Base-by-base conservation (phyloP, 2,329 filamentous ascomycete species). In the Aureobasidium melanogenum region DNA sequence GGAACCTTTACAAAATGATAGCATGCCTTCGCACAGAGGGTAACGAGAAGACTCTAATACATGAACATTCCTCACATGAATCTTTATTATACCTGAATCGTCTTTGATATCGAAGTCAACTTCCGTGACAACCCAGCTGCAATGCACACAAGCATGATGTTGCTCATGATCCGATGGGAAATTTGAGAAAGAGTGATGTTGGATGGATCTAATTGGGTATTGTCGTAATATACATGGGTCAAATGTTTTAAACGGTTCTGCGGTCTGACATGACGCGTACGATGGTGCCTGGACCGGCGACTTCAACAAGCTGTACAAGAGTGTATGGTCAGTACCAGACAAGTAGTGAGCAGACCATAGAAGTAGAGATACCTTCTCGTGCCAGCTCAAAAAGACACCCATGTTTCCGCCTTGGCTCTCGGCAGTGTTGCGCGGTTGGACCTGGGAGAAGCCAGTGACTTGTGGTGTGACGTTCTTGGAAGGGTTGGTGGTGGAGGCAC, bases 301-400 rank as follows among this genome's bases (percentile, higher is more conserved):
- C 86, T 70, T 99, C 94, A 5, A 97, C 91, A 64, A 97, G 84
- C 83, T 80, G 46, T 19, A 41, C 22, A 6, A 34, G 19, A 34
- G 26, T 10, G 30, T 15, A 30, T 22, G 19, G 63, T 68, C 60
- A 69, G 64, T 52, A 57, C 60, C 17, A 2, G 41, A 30, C n/a
- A 9, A 2, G 19, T 46, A 30, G 38, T 34, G 12, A 15, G 15
- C 24, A 47, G 39, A 3, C 15, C 2, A 38, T 19, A 12, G 12
- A 6, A 17, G 26, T 41, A 7, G 57, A 63, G 66, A 57, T 72
- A 80, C 78, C 78, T 97, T 99, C 80, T 99, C 94, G 73, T 99
- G 94, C 94, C 94, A 99, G 76, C 91, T 97, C 67, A 99, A 79
- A 72, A 99, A 75, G 56, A 99, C 94, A 72, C 94, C 97, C 94